Base-by-base conservation (phyloP, 1,284 basidiomycete species). In the Ganoderma leucocontextum region DNA sequence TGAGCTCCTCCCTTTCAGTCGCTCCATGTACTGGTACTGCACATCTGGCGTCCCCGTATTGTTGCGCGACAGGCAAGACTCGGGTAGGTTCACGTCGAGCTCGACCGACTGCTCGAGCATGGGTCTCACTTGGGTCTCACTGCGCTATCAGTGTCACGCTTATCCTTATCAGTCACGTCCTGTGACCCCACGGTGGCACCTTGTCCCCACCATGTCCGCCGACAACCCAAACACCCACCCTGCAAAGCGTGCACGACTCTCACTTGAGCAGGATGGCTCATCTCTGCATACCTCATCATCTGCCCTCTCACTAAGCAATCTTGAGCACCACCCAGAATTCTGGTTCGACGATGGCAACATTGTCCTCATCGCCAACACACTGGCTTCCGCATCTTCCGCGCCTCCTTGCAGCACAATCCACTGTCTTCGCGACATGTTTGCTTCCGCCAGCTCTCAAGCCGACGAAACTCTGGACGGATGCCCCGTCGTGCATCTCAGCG, bases 371-470 rank as follows among this genome's bases (percentile, higher is more conserved):
- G 33, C 47, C 52, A 33, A 33, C 22, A 17, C 35, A 55, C 44
- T 0, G 70, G 61, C 6, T 76, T 74, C 53, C 67, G 68, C 15
- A 66, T 75, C 10, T 69, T 69, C 55, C 53, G 63, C 10, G 63
- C 8, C 22, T 75, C 22, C 69, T 76, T 2, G 68, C 70, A 2
- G 33, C 44, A 8, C 67, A 72, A 4, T 76, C 74, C 4, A n/a
- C 53, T 2, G 62, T 74, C 9, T 72, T 76, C 15, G 44, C 57
- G 0, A 70, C 38, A 59, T 76, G 47, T 74, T 76, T 38, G 29
- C 61, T 4, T n/a, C 71, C 3, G 64, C 75, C 17, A 69, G 64
- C 25, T 68, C 73, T 0, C 9, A 35, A 0, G 59, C 64, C 15
- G 62, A 62, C 41, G 57, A 62, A 33, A 15, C 19, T 8, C 29